Base-by-base conservation (phyloP, 805 yeast species). In the Candida fluviatilis region DNA sequence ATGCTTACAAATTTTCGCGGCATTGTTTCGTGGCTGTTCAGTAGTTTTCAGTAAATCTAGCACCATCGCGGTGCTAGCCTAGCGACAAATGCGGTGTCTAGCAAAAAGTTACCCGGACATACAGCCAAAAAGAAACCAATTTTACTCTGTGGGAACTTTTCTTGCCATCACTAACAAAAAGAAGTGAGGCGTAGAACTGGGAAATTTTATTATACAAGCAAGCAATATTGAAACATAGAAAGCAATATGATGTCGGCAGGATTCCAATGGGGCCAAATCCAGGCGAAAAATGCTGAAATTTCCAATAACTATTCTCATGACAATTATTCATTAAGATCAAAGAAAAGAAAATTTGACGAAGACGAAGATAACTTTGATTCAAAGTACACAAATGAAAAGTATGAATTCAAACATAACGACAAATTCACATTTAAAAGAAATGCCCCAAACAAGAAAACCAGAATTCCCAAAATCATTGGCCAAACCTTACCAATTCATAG, bases 401-500 rank as follows among this genome's bases (percentile, higher is more conserved):
- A 42, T 35, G 19, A 41, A 37, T 14, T 24, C 33, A 17, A 23
- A 31, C 12, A 14, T n/a, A 13, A 27, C 32, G 13, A 34, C 37
- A 23, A 40, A 35, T 18, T 10, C 13, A 13, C 38, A 36, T 18
- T 17, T 24, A 4, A 6, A 12, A 10, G 13, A 26, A 7, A 12
- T 10, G 13, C 13, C 6, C 29, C 29, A 10, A 39, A 44, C 37
- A 68, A 68, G 42, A 52, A 58, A 39, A 43, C 64, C 18, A 66
- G 65, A 49, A 64, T 70, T 18, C 74, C 70, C 36, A 60, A 61
- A 34, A 71, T 79, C 15, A 45, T 58, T 24, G 87, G 89, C 4
- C 79, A 77, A 43, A 70, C 69, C 10, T 69, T 86, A 36, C 84
- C 93, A 3, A 54, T 84, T 14, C 57, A 65, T 34, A 69, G 95